These are phyloP conservation scores for Fonsecaea pedrosoi DNA, from an alignment of 2,329 filamentous ascomycete species.

Conservation along the genomic window DNA sequence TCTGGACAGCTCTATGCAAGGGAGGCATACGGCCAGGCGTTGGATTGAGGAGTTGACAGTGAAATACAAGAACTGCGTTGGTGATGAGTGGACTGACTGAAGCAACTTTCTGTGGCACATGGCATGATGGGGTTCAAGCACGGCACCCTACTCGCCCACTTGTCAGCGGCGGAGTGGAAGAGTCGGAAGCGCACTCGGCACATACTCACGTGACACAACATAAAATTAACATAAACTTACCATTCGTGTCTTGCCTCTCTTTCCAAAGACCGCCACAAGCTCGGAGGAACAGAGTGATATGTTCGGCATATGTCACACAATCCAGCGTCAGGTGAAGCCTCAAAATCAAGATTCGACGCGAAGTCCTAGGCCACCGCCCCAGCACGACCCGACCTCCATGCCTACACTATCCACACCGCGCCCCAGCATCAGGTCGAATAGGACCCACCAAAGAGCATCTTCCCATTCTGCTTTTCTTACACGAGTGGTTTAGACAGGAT, in stretches of 20 bases:
- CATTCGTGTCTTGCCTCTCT: not conserved
- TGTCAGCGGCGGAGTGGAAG: not conserved
- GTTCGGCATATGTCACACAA: not conserved
- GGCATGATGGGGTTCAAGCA: not conserved
- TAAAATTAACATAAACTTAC: too few species aligned
- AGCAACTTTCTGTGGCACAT: not conserved
- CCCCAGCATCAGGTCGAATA: not conserved
- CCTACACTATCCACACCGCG: not conserved
- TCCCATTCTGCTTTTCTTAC: not conserved
- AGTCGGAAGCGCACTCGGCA: not conserved
- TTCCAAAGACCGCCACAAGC: not conserved
- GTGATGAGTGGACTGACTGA: not conserved
- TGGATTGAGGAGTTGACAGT: not conserved
- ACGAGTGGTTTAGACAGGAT: not conserved
- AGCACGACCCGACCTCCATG: not conserved
- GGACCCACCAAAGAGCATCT: too few species aligned
- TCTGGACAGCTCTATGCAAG: conserved; percentile 20
- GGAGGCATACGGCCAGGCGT: conserved; percentile 21
- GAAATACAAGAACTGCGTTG: not conserved
- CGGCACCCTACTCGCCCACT: not conserved
- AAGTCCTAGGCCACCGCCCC: not conserved
- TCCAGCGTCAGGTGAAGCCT: not conserved
- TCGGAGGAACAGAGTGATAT: not conserved
- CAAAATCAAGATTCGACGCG: not conserved
- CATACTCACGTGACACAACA: too few species aligned